Percentiles rank a stretch among this genome's conserved stretches.
phyloP scores from a whole-genome alignment of 1,284 basidiomycete genomes.

The Rhizopogon hawkerae region DNA sequence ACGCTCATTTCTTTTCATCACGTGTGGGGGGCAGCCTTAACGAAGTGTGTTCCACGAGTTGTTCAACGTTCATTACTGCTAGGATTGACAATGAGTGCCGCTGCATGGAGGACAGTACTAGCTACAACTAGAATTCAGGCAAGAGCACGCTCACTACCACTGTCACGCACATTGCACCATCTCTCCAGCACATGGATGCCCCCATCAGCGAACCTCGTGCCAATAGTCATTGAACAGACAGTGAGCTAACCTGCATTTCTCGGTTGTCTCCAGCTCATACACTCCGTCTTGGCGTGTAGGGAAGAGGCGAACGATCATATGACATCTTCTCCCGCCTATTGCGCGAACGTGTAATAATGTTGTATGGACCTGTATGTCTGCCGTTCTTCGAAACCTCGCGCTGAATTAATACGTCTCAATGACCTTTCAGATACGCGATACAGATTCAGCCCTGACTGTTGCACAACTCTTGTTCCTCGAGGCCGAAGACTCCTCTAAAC shows the following conservation, averaged over 20 bases:
- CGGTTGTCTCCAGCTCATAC: slow-evolving; percentile 10
- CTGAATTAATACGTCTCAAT: slow-evolving; percentile 11
- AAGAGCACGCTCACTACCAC: background rate
- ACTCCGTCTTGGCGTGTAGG: slow-evolving; percentile 37
- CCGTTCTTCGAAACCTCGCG: slow-evolving; percentile 9
- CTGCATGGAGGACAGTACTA: background rate
- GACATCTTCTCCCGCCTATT: slow-evolving; percentile 90
- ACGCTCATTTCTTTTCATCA: background rate
- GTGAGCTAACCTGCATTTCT: slow-evolving; percentile 35
- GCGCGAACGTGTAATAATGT: slow-evolving; percentile 87
- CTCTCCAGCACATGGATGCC: slow-evolving; percentile 35
- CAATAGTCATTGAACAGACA: slow-evolving; percentile 90
- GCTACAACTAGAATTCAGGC: background rate
- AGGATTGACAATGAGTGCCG: background rate
- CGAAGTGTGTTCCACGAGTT: background rate
- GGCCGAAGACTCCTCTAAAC: slow-evolving; percentile 85
- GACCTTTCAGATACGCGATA: slow-evolving; percentile 65
- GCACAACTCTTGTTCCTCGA: slow-evolving; percentile 90
- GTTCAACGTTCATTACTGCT: background rate
- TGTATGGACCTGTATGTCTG: slow-evolving; percentile 74
- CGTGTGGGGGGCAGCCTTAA: background rate
- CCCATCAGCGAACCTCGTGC: slow-evolving; percentile 60
- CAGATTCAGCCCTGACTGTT: slow-evolving; percentile 75
- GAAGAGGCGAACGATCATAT: slow-evolving; percentile 86
- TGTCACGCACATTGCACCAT: slow-evolving; percentile 40